These are phyloP conservation scores for Dothistroma pini DNA, from an alignment of 2,329 filamentous ascomycete genomes.

Conservation along the genomic window DNA sequence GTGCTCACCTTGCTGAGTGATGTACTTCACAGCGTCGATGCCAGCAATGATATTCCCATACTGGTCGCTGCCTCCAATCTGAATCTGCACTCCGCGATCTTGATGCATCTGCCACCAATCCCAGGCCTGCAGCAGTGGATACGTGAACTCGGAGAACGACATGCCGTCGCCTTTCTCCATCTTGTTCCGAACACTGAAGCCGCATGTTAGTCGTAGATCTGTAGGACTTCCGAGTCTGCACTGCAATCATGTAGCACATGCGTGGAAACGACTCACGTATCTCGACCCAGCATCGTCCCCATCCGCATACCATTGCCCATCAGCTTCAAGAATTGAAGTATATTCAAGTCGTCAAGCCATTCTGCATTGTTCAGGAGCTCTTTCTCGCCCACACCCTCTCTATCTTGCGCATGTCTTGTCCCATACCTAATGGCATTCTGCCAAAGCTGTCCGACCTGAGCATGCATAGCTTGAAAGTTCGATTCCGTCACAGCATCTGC, in stretches of 20 bases:
- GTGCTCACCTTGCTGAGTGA: slow-evolving; percentile 46
- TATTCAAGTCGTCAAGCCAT: slow-evolving; percentile 71
- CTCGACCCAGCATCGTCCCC: slow-evolving; percentile 81
- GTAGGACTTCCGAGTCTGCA: background rate
- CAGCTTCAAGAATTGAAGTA: slow-evolving; percentile 71
- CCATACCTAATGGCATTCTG: slow-evolving; percentile 65
- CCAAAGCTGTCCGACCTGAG: slow-evolving; percentile 71
- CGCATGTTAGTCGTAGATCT: slow-evolving; percentile 22
- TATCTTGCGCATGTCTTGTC: slow-evolving; percentile 59
- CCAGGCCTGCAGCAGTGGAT: slow-evolving; percentile 91
- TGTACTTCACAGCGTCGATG: slow-evolving; percentile 76
- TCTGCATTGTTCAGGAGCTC: slow-evolving; percentile 74
- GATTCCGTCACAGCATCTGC: slow-evolving; percentile 52
- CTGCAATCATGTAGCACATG: background rate
- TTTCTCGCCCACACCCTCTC: slow-evolving; percentile 62
- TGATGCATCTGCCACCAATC: slow-evolving; percentile 91
- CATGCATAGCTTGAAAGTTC: slow-evolving; percentile 66
- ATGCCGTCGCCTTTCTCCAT: slow-evolving; percentile 85
- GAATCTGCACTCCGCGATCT: slow-evolving; percentile 66
- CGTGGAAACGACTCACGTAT: slow-evolving; percentile 62
- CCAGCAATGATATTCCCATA: slow-evolving; percentile 94
- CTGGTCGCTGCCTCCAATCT: slow-evolving; percentile 94
- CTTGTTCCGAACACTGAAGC: slow-evolving; percentile 67
- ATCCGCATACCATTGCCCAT: slow-evolving; percentile 72
- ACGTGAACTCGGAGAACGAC: slow-evolving; percentile 89